These are phyloP conservation scores for Sporothrix dimorphospora DNA, from an alignment of 2,329 filamentous ascomycete genomes.

Conservation along the genomic window DNA sequence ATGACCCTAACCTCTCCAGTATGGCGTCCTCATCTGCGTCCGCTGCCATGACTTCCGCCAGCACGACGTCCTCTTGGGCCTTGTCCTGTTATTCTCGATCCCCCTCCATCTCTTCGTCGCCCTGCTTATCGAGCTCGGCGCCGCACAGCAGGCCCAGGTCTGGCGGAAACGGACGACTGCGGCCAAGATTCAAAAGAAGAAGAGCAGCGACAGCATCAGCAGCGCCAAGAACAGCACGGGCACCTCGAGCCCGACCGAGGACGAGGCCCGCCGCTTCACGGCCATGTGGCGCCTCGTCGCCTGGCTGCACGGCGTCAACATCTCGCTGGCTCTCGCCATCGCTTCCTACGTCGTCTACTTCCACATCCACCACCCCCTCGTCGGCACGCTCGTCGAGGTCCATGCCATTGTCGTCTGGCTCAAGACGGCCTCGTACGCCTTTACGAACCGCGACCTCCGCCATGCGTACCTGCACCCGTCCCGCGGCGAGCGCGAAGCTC, in stretches of 20 bases:
- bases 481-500: slow-evolving; percentile 64
- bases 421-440: slow-evolving; percentile 93
- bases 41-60: slow-evolving; percentile 84
- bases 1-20: slow-evolving; percentile 55
- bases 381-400: slow-evolving; percentile 86
- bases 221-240: slow-evolving; percentile 49
- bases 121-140: slow-evolving; percentile 84
- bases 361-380: slow-evolving; percentile 87
- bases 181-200: slow-evolving; percentile 11
- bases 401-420: slow-evolving; percentile 96
- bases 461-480: slow-evolving; percentile 83
- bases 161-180: slow-evolving; percentile 58
- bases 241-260: slow-evolving; percentile 58
- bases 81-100: slow-evolving; percentile 80
- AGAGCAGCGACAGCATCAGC: not conserved
- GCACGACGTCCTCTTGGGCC: slow-evolving; percentile 75
- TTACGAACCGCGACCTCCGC: slow-evolving; percentile 93
- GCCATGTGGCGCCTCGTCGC: slow-evolving; percentile 80
- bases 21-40: slow-evolving; percentile 91
- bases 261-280: slow-evolving; percentile 68
- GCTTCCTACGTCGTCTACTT: slow-evolving; percentile 88
- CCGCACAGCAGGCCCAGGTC: slow-evolving; percentile 75
- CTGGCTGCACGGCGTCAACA: slow-evolving; percentile 79
- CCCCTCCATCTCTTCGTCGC: slow-evolving; percentile 90
- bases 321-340: slow-evolving; percentile 76